Conservation (phyloP, 768 basidiomycete species). For the Mycena amicta region DNA sequence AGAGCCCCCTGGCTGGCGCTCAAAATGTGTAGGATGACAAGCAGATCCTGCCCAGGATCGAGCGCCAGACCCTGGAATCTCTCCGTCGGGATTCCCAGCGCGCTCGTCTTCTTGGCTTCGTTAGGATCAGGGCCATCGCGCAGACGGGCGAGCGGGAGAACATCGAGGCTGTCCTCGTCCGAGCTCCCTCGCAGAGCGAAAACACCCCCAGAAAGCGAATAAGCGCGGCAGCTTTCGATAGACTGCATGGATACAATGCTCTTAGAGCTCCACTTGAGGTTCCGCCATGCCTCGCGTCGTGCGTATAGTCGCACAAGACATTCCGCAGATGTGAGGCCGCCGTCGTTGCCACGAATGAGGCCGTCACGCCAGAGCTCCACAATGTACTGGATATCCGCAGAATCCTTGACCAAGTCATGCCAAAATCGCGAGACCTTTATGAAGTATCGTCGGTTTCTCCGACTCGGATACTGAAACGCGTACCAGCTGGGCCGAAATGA, state of each 20-base stretch:
- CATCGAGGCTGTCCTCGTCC: background rate
- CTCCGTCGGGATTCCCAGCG: background rate
- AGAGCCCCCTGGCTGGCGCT: background rate
- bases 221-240: background rate
- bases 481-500: background rate
- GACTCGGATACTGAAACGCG: background rate
- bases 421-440: conserved; percentile 6
- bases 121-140: background rate
- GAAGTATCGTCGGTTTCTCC: no score
- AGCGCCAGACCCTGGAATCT: background rate
- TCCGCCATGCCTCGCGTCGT: conserved; percentile 6
- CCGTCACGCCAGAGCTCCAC: conserved; percentile 14
- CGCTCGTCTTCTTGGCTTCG: background rate
- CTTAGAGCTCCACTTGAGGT: conserved; percentile 1
- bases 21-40: background rate
- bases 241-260: background rate
- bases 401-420: background rate
- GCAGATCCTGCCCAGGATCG: background rate
- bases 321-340: conserved; percentile 1
- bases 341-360: background rate
- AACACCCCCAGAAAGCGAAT: conserved; percentile 5
- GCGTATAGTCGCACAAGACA: background rate
- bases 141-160: background rate
- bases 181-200: background rate
- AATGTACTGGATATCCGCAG: conserved; percentile 3